Evolutionary conservation across 371 early-diverging fungal species (phyloP), one percentile per base, ranked within the genome.

Genomic region (Mucor irregularis): DNA sequence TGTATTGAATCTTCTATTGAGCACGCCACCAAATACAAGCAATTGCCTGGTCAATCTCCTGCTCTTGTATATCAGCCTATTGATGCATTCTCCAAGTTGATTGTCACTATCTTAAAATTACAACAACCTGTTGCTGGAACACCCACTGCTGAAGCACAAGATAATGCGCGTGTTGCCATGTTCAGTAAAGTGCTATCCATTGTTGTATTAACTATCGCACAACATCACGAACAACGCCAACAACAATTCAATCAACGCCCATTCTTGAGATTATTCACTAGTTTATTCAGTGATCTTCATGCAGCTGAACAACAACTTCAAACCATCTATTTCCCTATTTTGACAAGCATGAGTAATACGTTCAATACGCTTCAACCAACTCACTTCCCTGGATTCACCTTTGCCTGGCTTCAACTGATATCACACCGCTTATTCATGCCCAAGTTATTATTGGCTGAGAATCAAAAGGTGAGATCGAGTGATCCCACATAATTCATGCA

Each of bases 331-430:
- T 81, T 86, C 61, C 87, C 88, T 50, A 79, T 90, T 43, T 66
- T 91, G 50, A 83, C 80, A 17, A 76, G 89, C 16, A 75, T 92
- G 48, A 84, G 90, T 62, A 90, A 93, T 52, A 86, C 93, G 8
- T 84, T 98, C 63, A 82, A 88, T 57, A 87, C 90, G 3, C 64
- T 98, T 47, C 90, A 88, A 54, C 99, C 99, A 10, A 66, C 81
- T n/a, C 83, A 88, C 56, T 84, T 96, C 53, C 96, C 99, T 35
- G 96, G 96, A 17, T 97, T 98, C 65, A 86, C 92, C 6, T 97
- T 96, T 73, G 91, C 92, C n/a, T 99, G 99, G 99, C 74, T 97
- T 28, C 88, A 91, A 58, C 75, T 99, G 49, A 88, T 96, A 24
- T 91, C 95, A 6, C 96, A 99, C 65, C 81, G 96, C 0, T 80